Base-by-base conservation (phyloP, 2,329 filamentous ascomycete species). In the Penicillium aurantiogriseum region DNA sequence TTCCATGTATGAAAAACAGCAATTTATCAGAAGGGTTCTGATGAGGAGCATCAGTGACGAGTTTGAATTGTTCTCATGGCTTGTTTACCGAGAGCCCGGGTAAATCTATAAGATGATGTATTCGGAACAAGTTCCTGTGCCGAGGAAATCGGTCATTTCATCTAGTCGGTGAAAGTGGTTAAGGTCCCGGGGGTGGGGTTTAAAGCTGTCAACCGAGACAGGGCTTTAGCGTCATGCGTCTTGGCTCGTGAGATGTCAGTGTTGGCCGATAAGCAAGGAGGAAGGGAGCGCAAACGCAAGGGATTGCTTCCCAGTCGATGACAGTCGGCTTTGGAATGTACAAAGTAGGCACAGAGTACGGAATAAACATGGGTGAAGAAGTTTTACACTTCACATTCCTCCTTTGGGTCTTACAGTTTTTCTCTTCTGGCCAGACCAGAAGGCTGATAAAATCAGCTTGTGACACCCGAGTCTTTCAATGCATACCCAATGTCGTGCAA, bases 281-380 rank as follows among this genome's bases (percentile, higher is more conserved):
- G 19, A 57, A 56, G 57, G 57, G 38, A 35, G 43, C 40, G 35
- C 15, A 42, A 2, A 62, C 27, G 63, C 64, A 67, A 67, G 64
- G 62, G 61, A 63, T 48, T 39, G 7, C 7, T 43, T 58, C 23
- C 4, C 38, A 46, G 55, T 63, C 49, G 42, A 59, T 65, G 57
- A 55, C 59, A 62, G 62, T 59, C 63, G 39, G 43, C 23, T 58
- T 58, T 54, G 62, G 65, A 67, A 67, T 67, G 65, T 55, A 23
- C 15, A 36, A 48, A n/a, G 15, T 25, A 36, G 19, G 2, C 31
- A 48, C 5, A 2, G 5, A n/a, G 15, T 35, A 36, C 13, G 8
- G 31, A 25, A 48, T 25, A 59, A 52, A 64, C 35, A 52, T 55
- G 44, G n/a, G 23, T 38, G 25, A 52, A 45, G 39, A 35, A 17